Base-by-base conservation (phyloP, 2,329 filamentous ascomycete species). In the Aspergillus sp. region DNA sequence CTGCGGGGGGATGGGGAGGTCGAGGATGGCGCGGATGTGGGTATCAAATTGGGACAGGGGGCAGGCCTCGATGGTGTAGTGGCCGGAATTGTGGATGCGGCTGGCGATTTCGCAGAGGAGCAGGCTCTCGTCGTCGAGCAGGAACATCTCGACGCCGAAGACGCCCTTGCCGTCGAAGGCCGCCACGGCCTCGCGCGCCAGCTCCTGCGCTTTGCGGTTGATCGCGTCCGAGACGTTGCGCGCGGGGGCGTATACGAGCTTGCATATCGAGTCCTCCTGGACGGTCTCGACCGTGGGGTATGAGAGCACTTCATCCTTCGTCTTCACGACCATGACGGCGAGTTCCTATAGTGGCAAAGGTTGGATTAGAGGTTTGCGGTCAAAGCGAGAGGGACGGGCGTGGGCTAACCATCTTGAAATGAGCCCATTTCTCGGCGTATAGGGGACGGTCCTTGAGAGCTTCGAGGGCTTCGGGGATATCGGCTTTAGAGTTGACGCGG, bases 121-220 rank as follows among this genome's bases (percentile, higher is more conserved):
- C 1, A 96, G 82, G 59, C 74, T 79, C 79, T 87, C 86, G 68
- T 95, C 87, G 52, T 87, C 79, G 11, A 93, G 84, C 3, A 98
- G 78, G 77, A 99, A 99, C 87, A 98, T 91, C 78, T 99, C 95
- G 0, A 98, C 94, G 0, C 94, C 95, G 75, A 97, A 99, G 32
- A 96, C 91, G 64, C 95, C 95, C 63, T 95, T 89, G 54, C 95
- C 95, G 80, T 88, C 87, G 56, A 99, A 89, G 54, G 86, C 89
- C 47, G 85, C 84, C 22, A 97, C 87, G 11, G 95, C 93, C 59
- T 90, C 87, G 66, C 87, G 86, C 0, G 93, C 95, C 0, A 97
- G 82, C 47, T 87, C 84, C 71, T 92, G 88, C 0, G 93, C 93
- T 68, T 85, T 79, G 64, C 85, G 76, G 61, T 85, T 84, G 45